A percentile compares a stretch with the other conserved stretches of the same genome.
phyloP scores from a whole-genome alignment of 2,329 filamentous ascomycete genomes.

The Alternaria dauci region DNA sequence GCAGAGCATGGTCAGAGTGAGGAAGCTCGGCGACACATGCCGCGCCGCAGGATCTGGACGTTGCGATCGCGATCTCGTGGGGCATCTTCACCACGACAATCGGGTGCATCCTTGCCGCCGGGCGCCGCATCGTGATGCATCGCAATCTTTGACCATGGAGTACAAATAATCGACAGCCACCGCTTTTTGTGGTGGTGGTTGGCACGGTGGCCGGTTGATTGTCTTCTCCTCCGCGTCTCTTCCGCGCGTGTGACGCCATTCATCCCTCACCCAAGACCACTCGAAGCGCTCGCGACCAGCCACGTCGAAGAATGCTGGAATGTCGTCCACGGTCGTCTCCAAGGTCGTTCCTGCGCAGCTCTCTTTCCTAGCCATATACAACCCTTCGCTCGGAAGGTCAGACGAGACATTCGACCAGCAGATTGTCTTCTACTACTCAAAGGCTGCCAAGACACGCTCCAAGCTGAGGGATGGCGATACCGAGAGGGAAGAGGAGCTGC shows the following conservation, averaged over 20 bases:
- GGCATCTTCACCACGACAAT: slow-evolving; percentile 17
- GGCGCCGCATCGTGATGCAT: slow-evolving; percentile 8
- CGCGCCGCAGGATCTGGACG: slow-evolving; percentile 9
- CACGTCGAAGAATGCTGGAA: slow-evolving; percentile 18
- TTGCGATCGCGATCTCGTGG: slow-evolving; percentile 18
- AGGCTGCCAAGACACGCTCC: slow-evolving; percentile 41
- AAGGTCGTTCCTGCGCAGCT: slow-evolving; percentile 78
- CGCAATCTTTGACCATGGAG: slow-evolving; percentile 2
- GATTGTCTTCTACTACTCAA: slow-evolving; percentile 90
- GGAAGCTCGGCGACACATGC: slow-evolving; percentile 12
- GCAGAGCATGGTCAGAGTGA: slow-evolving; percentile 21
- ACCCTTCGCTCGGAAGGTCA: slow-evolving; percentile 77
- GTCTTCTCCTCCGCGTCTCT: slow-evolving; percentile 4
- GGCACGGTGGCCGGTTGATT: slow-evolving; percentile 3
- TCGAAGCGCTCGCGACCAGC: slow-evolving; percentile 12
- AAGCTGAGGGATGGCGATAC: slow-evolving; percentile 38
- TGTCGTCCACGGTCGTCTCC: slow-evolving; percentile 38
- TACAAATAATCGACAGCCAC: slow-evolving; percentile 14
- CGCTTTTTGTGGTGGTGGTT: slow-evolving; percentile 4
- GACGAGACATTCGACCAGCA: slow-evolving; percentile 81
- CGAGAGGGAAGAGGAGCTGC: slow-evolving; percentile 49
- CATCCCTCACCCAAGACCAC: slow-evolving; percentile 4
- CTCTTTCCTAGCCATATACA: slow-evolving; percentile 93
- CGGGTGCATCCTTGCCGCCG: slow-evolving; percentile 5
- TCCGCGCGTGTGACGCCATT: slow-evolving; percentile 16